Base-by-base conservation (phyloP, 352 stramenopile species). In the Pythium sp. region DNA sequence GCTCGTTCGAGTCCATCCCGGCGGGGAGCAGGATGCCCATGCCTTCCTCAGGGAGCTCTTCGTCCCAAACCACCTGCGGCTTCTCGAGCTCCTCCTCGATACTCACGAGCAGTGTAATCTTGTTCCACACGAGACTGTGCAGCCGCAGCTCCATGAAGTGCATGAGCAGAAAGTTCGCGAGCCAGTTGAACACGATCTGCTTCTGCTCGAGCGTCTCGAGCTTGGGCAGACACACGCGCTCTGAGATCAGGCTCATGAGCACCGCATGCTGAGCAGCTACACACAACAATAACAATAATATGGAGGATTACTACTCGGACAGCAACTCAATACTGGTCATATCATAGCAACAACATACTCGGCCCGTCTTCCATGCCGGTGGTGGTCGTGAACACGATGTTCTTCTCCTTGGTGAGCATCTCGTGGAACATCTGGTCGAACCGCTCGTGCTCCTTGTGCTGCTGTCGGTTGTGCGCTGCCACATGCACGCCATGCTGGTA, bases 111-210 rank as follows among this genome's bases (percentile, higher is more conserved):
- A 95, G 74, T 67, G 86, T 81, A 28, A 93, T 73, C 63, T 92
- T 92, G 74, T 95, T 95, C 87, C 85, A 95, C 64, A 95, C 84
- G 34, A 93, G 80, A 60, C 79, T 84, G 69, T 92, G 84, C 20
- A 95, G 71, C 55, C 83, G 78, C 49, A 95, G 67, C 55, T 93
- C 85, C 82, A 91, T 91, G 69, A 95, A 95, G 68, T 95, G 85
- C 53, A 87, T 71, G 3, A 95, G 77, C n/a, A 95, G 65, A 5
- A 89, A 70, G 64, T 91, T 91, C 20, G 84, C 87, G 47, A 95
- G 78, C 85, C 87, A 93, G 60, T 84, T 79, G 64, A 91, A 95
- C 38, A 84, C 84, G 54, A 73, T 78, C 38, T 77, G 77, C 47
- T 81, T 86, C 70, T 87, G 77, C 32, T 89, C 73, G 0, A 64